A percentile compares a stretch with the other conserved stretches of the same genome.
These are phyloP conservation scores for Saksenaea vasiformis DNA, from an alignment of 371 early-diverging fungal genomes.

Conservation along the genomic window DNA sequence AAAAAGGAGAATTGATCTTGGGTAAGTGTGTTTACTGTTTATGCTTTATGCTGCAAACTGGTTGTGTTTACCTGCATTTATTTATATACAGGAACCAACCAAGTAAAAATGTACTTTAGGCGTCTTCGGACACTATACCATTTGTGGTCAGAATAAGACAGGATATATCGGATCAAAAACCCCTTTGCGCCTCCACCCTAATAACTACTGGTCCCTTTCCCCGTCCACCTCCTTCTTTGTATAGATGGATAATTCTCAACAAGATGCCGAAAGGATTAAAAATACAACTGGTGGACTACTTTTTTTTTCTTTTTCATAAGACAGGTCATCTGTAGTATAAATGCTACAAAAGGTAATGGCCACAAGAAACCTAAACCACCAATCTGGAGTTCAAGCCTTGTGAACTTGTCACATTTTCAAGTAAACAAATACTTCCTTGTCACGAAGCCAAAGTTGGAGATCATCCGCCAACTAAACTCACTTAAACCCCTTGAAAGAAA, in stretches of 20 bases:
- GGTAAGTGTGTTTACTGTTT: constrained; percentile 28
- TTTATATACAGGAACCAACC: constrained; percentile 19
- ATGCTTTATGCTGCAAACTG: constrained; percentile 37
- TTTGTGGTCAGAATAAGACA: constrained; percentile 15
- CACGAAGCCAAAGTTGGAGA: background rate
- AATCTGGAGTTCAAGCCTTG: constrained; percentile 2
- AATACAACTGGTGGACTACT: background rate
- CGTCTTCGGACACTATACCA: constrained; percentile 9
- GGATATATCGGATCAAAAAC: constrained; percentile 6
- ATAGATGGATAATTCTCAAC: background rate
- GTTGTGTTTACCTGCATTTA: constrained; percentile 42
- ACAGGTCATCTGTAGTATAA: constrained; percentile 5
- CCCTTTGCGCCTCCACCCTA: constrained; percentile 3
- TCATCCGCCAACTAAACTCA: constrained; percentile 15
- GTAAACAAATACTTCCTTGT: background rate
- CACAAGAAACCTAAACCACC: background rate
- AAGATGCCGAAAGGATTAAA: constrained; percentile 2
- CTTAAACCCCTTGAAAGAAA: constrained; percentile 25
- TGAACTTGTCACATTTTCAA: constrained; percentile 4
- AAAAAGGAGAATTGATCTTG: constrained; percentile 6
- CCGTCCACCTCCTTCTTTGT: background rate
- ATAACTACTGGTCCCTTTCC: background rate
- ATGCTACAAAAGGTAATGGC: background rate
- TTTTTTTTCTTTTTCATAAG: background rate
- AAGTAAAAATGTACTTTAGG: constrained; percentile 14